Evolutionary conservation across 805 yeast genomes (phyloP).

Genomic region (Danielia reshetovae): DNA sequence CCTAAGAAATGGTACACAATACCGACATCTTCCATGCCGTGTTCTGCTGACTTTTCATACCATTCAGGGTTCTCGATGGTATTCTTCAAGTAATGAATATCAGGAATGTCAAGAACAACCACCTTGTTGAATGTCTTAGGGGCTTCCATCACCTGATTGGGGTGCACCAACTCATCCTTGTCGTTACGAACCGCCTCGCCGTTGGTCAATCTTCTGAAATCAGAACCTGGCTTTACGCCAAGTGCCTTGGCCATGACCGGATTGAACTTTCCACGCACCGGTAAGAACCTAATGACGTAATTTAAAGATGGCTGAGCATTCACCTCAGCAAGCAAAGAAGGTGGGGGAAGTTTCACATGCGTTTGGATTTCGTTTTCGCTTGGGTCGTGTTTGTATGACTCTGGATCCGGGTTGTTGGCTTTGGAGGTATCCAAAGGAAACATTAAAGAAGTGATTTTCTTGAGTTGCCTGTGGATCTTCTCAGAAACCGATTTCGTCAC

Average conservation of each 20-base stretch:
- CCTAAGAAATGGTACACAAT: constrained; percentile 76
- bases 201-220: constrained; percentile 54
- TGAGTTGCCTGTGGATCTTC: constrained; percentile 16
- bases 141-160: constrained; percentile 71
- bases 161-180: constrained; percentile 54
- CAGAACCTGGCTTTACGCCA: constrained; percentile 64
- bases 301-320: constrained; percentile 48
- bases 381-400: constrained; percentile 35
- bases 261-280: constrained; percentile 74
- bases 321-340: constrained; percentile 20
- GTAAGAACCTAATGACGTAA: constrained; percentile 63
- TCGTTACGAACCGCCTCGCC: constrained; percentile 56
- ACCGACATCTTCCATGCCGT: constrained; percentile 38
- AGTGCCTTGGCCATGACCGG: constrained; percentile 60
- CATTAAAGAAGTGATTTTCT: constrained; percentile 47
- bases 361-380: constrained; percentile 36
- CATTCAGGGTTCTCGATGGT: constrained; percentile 25
- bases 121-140: constrained; percentile 55
- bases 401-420: constrained; percentile 35
- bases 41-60: constrained; percentile 28
- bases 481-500: constrained; percentile 2
- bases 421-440: constrained; percentile 49
- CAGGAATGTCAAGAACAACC: constrained; percentile 72
- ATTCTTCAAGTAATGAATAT: constrained; percentile 34
- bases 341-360: constrained; percentile 31